A percentile compares a stretch with the other conserved stretches of the same genome.
phyloP scores from a whole-genome alignment of 805 yeast genomes.

The Candida rishiriensis region DNA sequence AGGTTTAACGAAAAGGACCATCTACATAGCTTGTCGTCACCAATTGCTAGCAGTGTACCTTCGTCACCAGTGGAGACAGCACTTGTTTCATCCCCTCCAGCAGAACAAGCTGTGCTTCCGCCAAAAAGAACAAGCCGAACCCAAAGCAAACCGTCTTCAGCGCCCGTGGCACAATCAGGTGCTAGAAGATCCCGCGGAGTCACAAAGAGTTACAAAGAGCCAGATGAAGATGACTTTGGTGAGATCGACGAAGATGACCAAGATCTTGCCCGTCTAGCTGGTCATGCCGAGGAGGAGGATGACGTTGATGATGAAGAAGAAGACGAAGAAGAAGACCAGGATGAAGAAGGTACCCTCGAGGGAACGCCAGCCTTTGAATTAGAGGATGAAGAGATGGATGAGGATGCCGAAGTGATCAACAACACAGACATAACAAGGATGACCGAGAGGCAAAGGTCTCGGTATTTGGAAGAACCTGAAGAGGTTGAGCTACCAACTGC shows the following conservation, averaged over 20 bases:
- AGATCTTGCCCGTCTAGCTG: too few relatives aligned
- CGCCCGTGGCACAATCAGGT: slow-evolving; percentile 1
- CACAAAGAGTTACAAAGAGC: slow-evolving; percentile 16
- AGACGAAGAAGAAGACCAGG: slow-evolving; percentile 12
- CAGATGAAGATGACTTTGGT: slow-evolving; percentile 17
- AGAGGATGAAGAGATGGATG: slow-evolving; percentile 29
- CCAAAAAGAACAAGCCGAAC: slow-evolving; percentile 1
- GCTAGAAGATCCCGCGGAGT: slow-evolving; percentile 9
- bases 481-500: slow-evolving; percentile 1
- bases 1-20: slow-evolving; percentile 8
- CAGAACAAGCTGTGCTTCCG: neutral
- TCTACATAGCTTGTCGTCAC: neutral
- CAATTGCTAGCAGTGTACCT: neutral
- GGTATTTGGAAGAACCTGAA: slow-evolving; percentile 28
- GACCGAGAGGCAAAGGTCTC: slow-evolving; percentile 55
- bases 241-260: slow-evolving; percentile 21
- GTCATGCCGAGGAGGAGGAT: slow-evolving; percentile 6
- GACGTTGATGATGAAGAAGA: slow-evolving; percentile 9
- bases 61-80: neutral
- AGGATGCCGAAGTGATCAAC: slow-evolving; percentile 38
- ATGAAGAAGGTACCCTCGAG: slow-evolving; percentile 5
- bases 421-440: slow-evolving; percentile 42
- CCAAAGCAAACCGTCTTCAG: neutral
- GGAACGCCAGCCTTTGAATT: slow-evolving; percentile 10
- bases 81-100: too few relatives aligned